Evolutionary conservation across 2,329 filamentous ascomycete species (phyloP).

Genomic region (Ophiostoma sp.): DNA sequence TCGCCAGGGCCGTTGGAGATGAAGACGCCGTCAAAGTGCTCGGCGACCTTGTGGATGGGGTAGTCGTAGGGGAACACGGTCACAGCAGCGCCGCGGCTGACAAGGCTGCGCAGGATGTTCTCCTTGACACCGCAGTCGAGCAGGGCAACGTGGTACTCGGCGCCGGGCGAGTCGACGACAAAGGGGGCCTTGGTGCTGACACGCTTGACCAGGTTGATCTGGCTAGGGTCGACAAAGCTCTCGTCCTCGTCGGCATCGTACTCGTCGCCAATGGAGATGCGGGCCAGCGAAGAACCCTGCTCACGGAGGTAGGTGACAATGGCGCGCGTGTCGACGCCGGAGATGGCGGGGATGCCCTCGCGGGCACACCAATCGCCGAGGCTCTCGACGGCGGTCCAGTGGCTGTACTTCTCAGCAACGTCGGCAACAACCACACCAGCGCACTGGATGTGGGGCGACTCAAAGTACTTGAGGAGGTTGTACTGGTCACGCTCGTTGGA

Average conservation of each 20-base stretch:
- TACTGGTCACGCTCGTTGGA: conserved; percentile 77
- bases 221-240: conserved; percentile 87
- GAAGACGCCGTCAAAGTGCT: conserved; percentile 97
- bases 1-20: conserved; percentile 98
- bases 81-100: conserved; percentile 83
- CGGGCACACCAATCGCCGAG: conserved; percentile 90
- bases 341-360: conserved; percentile 92
- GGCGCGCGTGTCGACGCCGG: conserved; percentile 91
- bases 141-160: conserved; percentile 83
- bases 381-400: conserved; percentile 97
- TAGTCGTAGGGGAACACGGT: conserved; percentile 96
- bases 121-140: conserved; percentile 99
- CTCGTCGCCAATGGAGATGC: conserved; percentile 92
- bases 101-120: conserved; percentile 94
- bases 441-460: conserved; percentile 95
- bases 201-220: conserved; percentile 92
- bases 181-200: conserved; percentile 98
- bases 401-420: conserved; percentile 87
- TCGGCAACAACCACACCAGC: conserved; percentile 94
- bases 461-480: conserved; percentile 94
- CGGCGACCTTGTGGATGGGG: conserved; percentile 94
- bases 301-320: conserved; percentile 95
- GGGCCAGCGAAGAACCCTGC: conserved; percentile 90
- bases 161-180: conserved; percentile 78
- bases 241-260: conserved; percentile 98